Evolutionary conservation across 768 basidiomycete genomes (phyloP).

Genomic region (Naganishia vishniacii): DNA sequence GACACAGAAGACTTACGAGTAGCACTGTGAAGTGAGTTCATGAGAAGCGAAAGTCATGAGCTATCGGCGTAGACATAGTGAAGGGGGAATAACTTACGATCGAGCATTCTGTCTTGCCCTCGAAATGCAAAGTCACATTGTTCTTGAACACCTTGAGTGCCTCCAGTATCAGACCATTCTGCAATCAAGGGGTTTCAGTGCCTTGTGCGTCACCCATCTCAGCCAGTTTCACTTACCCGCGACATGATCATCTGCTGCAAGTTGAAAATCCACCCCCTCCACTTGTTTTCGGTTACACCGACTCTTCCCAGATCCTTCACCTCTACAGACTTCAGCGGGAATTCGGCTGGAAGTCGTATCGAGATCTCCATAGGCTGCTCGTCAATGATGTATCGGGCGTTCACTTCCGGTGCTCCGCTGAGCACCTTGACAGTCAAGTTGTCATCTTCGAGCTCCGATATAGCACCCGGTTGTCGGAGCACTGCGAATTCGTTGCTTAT

Average conservation of each 20-base stretch:
- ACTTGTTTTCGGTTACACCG: constrained; percentile 80
- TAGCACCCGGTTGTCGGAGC: constrained; percentile 51
- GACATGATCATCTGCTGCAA: constrained; percentile 85
- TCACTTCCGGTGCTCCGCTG: constrained; percentile 67
- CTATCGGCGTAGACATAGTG: background rate
- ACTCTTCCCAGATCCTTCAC: constrained; percentile 77
- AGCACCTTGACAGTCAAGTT: constrained; percentile 74
- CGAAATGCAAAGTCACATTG: constrained; percentile 87
- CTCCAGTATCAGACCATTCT: constrained; percentile 88
- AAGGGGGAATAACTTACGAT: constrained; percentile 60
- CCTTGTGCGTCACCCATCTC: background rate
- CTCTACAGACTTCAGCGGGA: constrained; percentile 81
- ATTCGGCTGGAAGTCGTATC: constrained; percentile 78
- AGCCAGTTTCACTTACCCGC: constrained; percentile 56
- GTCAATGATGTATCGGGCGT: constrained; percentile 77
- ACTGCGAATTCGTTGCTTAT: constrained; percentile 74
- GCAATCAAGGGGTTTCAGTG: constrained; percentile 24
- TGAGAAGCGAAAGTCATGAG: background rate
- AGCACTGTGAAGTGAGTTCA: constrained; percentile 29
- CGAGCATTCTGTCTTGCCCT: constrained; percentile 91
- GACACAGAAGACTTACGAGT: constrained; percentile 34
- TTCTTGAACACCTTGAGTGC: constrained; percentile 85
- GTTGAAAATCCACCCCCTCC: constrained; percentile 88
- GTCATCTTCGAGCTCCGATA: constrained; percentile 60
- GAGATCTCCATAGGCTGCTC: constrained; percentile 88